Evolutionary conservation across 2,329 filamentous ascomycete species (phyloP).

Genomic region (Huntiella decipiens): DNA sequence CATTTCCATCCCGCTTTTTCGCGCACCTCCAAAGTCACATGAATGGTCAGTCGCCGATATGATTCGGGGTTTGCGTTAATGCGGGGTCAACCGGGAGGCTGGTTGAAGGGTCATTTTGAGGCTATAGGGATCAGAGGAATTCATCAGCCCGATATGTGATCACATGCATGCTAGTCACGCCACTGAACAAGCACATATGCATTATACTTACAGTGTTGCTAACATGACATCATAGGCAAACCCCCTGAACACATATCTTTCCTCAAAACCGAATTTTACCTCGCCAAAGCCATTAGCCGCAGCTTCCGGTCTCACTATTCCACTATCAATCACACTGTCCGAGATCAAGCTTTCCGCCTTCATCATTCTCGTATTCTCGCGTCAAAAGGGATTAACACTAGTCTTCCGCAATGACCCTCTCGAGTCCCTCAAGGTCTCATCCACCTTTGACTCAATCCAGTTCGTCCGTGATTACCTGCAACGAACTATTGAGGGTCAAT

Average conservation of each 20-base stretch:
- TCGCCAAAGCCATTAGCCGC: conserved; percentile 85
- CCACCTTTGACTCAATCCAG: conserved; percentile 95
- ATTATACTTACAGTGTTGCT: conserved; percentile 19
- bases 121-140: no score
- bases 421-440: conserved; percentile 94
- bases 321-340: conserved; percentile 89
- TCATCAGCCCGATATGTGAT: no score
- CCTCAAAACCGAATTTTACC: conserved; percentile 77
- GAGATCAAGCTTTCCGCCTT: conserved; percentile 93
- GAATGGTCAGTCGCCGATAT: no score
- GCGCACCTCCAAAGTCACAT: no score
- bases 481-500: conserved; percentile 81
- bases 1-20: no score
- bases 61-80: no score
- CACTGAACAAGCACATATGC: neutral
- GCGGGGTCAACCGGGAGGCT: no score
- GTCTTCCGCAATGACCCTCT: conserved; percentile 97
- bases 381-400: conserved; percentile 87
- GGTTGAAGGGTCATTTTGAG: no score
- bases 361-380: conserved; percentile 93
- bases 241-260: conserved; percentile 86
- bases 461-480: conserved; percentile 96
- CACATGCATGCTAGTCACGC: no score
- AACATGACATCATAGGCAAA: conserved; percentile 48
- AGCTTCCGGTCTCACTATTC: conserved; percentile 81